These are phyloP conservation scores for Capsella rubella DNA, from an alignment of 441 rosid genomes.

Conservation along the genomic window DNA sequence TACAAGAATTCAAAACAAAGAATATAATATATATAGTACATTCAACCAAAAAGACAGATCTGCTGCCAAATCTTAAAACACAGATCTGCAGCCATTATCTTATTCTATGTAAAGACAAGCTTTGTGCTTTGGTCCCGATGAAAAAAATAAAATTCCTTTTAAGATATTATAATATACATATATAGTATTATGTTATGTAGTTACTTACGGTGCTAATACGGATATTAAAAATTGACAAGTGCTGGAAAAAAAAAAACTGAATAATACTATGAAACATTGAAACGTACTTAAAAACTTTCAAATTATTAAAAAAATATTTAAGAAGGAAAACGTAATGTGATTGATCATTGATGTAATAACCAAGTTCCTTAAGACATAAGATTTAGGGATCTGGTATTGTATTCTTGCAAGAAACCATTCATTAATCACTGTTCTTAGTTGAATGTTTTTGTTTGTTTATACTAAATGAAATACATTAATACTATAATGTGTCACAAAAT, in stretches of 20 bases:
- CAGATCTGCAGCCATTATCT: slow-evolving; percentile 39
- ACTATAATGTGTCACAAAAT: background rate
- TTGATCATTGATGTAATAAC: slow-evolving; percentile 32
- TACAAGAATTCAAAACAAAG: slow-evolving; percentile 12
- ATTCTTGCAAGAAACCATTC: slow-evolving; percentile 48
- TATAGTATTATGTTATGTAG: background rate
- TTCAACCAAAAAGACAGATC: slow-evolving; percentile 40
- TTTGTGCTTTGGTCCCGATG: slow-evolving; percentile 16
- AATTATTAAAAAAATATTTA: background rate
- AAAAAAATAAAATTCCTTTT: background rate
- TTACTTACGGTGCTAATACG: background rate
- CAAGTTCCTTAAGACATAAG: slow-evolving; percentile 50
- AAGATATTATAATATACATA: background rate
- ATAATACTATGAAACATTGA: background rate
- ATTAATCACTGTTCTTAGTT: slow-evolving; percentile 37
- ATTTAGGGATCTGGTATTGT: slow-evolving; percentile 38
- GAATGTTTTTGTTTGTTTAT: slow-evolving; percentile 21
- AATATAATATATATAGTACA: slow-evolving; percentile 28
- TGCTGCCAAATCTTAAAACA: slow-evolving; percentile 45
- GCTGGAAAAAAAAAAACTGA: background rate
- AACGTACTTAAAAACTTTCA: slow-evolving; percentile 21
- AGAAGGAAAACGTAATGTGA: slow-evolving; percentile 39
- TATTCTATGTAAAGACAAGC: slow-evolving; percentile 45
- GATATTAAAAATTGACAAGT: background rate
- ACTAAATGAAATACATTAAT: slow-evolving; percentile 21